phyloP scores from a whole-genome alignment of 73 alveolate genomes.

The Paraurostyla sp. region DNA sequence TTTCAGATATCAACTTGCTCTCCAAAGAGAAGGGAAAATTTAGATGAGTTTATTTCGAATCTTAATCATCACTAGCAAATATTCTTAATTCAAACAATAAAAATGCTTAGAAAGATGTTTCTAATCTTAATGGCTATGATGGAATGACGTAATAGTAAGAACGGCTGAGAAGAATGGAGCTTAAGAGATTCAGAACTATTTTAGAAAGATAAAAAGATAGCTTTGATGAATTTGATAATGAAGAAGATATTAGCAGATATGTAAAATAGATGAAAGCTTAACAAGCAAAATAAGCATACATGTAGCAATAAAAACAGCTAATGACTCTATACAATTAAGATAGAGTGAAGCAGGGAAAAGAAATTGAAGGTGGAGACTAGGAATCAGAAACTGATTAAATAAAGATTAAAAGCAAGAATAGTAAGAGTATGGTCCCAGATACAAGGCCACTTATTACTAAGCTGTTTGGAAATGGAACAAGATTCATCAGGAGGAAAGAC shows the following conservation, averaged over 20 bases:
- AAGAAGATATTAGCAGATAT: slow-evolving; percentile 4
- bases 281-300: background rate
- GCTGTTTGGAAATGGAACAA: slow-evolving; percentile 37
- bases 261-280: background rate
- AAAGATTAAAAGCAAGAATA: background rate
- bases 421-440: background rate
- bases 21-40: slow-evolving; percentile 38
- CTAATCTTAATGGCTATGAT: background rate
- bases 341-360: background rate
- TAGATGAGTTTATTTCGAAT: slow-evolving; percentile 4
- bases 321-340: background rate
- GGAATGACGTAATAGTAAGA: background rate
- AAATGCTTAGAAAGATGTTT: too few species aligned
- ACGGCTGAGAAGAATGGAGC: background rate
- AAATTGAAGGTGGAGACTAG: background rate
- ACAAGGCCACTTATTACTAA: slow-evolving; percentile 31
- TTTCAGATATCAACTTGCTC: background rate
- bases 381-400: background rate
- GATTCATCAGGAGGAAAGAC: slow-evolving; percentile 29
- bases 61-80: too few species aligned
- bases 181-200: slow-evolving; percentile 19
- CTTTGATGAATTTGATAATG: slow-evolving; percentile 31
- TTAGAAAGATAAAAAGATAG: slow-evolving; percentile 15
- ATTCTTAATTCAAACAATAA: too few species aligned
- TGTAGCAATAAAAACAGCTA: background rate